Evolutionary conservation across 805 yeast species (phyloP).

Genomic region (Metschnikowia gruessii): DNA sequence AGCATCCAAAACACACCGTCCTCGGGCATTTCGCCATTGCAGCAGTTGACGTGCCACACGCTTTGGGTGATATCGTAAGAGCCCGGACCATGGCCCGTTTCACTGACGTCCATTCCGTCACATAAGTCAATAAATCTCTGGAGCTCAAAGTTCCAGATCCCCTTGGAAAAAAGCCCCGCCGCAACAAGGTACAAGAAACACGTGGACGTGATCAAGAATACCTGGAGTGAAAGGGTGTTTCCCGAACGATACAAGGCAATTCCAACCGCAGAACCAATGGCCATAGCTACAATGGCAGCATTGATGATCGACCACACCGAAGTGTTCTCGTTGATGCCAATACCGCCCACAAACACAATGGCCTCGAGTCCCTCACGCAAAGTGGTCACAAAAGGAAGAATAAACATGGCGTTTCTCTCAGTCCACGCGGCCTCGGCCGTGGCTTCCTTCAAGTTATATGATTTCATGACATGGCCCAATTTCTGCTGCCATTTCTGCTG

Average conservation of each 20-base stretch:
- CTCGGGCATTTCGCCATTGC: conserved; percentile 70
- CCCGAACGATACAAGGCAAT: conserved; percentile 71
- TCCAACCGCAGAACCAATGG: conserved; percentile 64
- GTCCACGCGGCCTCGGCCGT: conserved; percentile 22
- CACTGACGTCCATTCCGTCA: conserved; percentile 80
- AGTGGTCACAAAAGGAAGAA: conserved; percentile 82
- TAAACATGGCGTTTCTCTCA: conserved; percentile 65
- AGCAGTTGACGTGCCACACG: conserved; percentile 94
- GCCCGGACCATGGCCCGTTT: conserved; percentile 91
- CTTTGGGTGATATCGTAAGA: conserved; percentile 76
- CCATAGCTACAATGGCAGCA: conserved; percentile 57
- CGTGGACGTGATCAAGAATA: conserved; percentile 70
- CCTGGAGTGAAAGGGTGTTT: conserved; percentile 68
- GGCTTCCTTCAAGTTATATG: conserved; percentile 24
- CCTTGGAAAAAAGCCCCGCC: conserved; percentile 81
- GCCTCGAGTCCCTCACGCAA: conserved; percentile 90
- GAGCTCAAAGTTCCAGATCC: conserved; percentile 86
- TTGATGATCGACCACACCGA: conserved; percentile 52
- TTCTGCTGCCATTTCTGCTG: conserved; percentile 45
- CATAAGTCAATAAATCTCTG: conserved; percentile 72
- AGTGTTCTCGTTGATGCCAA: conserved; percentile 73
- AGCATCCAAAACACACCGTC: conserved; percentile 88
- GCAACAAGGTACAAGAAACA: conserved; percentile 81
- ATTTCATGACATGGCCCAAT: conserved; percentile 28
- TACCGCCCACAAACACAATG: conserved; percentile 87